A percentile compares a stretch with the other conserved stretches of the same genome.
Evolutionary conservation across 169 alveolate genomes (phyloP).

Genomic region (Plasmodium knowlesi): DNA sequence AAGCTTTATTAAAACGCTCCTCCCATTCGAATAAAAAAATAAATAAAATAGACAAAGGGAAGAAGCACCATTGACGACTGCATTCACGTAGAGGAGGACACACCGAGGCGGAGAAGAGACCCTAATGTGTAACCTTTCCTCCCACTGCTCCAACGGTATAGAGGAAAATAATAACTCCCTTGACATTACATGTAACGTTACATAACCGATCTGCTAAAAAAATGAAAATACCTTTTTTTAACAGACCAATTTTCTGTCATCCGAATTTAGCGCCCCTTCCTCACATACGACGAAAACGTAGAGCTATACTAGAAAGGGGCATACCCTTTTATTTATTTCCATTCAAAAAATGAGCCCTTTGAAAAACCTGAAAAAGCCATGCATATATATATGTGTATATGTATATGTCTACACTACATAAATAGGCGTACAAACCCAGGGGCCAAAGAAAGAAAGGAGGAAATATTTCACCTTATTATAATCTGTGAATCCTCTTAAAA

Average conservation of each 20-base stretch:
- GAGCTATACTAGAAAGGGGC: neutral
- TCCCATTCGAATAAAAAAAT: neutral
- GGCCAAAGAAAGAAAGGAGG: neutral
- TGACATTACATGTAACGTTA: neutral
- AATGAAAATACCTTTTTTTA: neutral
- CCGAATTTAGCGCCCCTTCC: neutral
- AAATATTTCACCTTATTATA: neutral
- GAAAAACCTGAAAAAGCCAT: neutral
- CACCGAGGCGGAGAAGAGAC: neutral
- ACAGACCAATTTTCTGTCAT: neutral
- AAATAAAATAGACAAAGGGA: neutral
- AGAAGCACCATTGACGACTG: neutral
- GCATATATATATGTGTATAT: neutral
- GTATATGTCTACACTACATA: neutral
- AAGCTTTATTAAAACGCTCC: neutral
- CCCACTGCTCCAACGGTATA: neutral
- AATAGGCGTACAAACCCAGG: neutral
- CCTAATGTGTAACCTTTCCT: neutral
- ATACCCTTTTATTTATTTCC: neutral
- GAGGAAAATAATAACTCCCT: neutral
- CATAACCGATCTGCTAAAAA: neutral
- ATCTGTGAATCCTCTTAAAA: neutral
- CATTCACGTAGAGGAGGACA: neutral
- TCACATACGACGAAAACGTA: neutral
- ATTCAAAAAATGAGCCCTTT: neutral